Evolutionary conservation across 495 filamentous ascomycete species (phyloP).

Genomic region (Penicillium lagena): DNA sequence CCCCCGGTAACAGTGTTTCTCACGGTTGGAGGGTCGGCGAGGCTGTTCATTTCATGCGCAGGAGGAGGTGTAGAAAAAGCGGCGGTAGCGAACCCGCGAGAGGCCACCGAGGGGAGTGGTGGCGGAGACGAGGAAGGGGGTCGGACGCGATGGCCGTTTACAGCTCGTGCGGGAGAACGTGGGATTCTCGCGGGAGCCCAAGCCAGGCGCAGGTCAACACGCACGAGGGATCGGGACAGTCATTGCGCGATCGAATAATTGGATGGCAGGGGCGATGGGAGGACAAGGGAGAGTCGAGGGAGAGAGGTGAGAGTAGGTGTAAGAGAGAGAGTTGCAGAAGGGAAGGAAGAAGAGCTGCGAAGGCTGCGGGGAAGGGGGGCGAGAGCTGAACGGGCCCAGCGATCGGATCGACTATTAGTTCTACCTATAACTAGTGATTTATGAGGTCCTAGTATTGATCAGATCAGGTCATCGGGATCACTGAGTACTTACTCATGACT

Average conservation of each 20-base stretch:
- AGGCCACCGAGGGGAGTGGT: not conserved
- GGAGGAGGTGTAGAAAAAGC: constrained; percentile 8
- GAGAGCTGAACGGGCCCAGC: not conserved
- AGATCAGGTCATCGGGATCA: too few relatives aligned
- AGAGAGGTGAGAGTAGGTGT: not conserved
- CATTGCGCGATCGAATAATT: constrained; percentile 17
- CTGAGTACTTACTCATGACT: too few relatives aligned
- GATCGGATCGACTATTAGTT: too few relatives aligned
- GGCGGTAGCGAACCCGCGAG: constrained; percentile 1
- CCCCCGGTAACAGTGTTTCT: constrained; percentile 30
- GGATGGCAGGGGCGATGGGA: constrained; percentile 24
- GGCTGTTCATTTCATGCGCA: constrained; percentile 34
- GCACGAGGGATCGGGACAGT: constrained; percentile 22
- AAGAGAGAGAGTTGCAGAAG: not conserved
- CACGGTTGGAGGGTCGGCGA: constrained; percentile 35
- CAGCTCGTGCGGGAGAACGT: constrained; percentile 27
- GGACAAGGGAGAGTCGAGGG: constrained; percentile 13
- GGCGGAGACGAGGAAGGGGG: not conserved
- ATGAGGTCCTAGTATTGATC: too few relatives aligned
- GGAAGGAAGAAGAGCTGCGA: not conserved
- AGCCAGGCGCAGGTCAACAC: constrained; percentile 32
- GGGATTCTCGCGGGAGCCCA: constrained; percentile 15
- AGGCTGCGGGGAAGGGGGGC: constrained; percentile 17
- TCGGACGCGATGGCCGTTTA: constrained; percentile 17
- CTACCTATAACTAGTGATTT: too few relatives aligned